phyloP scores from a whole-genome alignment of 2,329 filamentous ascomycete species.

The Fusarium avenaceum region DNA sequence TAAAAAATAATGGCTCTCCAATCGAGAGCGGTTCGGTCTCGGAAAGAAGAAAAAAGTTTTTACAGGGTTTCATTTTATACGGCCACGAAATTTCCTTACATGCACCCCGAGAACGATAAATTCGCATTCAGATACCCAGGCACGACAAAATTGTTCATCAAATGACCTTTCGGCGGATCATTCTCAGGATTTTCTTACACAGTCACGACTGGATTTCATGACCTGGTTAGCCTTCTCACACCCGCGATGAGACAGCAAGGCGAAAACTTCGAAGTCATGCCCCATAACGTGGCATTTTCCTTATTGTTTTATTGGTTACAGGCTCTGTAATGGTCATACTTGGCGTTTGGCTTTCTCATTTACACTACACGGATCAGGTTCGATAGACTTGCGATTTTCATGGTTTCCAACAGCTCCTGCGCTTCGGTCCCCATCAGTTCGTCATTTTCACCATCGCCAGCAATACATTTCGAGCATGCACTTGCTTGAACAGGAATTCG shows the following conservation, averaged over 20 bases:
- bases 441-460: background rate
- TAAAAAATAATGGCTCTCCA: constrained; percentile 39
- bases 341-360: constrained; percentile 50
- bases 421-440: background rate
- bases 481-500: background rate
- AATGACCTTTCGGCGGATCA: constrained; percentile 49
- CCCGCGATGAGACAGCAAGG: background rate
- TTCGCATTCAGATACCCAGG: constrained; percentile 58
- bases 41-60: constrained; percentile 49
- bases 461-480: background rate
- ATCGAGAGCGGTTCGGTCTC: constrained; percentile 38
- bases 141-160: constrained; percentile 55
- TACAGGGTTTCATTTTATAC: constrained; percentile 48
- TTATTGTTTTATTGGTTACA: constrained; percentile 48
- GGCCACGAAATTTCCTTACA: constrained; percentile 53
- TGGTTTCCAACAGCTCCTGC: constrained; percentile 34
- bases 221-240: constrained; percentile 1
- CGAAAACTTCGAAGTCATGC: background rate
- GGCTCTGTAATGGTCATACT: constrained; percentile 54
- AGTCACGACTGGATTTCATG: constrained; percentile 34
- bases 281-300: constrained; percentile 26
- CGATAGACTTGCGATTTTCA: constrained; percentile 48
- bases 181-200: constrained; percentile 45
- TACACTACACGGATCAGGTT: constrained; percentile 46
- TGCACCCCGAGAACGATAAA: constrained; percentile 53